Base-by-base conservation (phyloP, 257 asterid species). In the Avicennia marina region DNA sequence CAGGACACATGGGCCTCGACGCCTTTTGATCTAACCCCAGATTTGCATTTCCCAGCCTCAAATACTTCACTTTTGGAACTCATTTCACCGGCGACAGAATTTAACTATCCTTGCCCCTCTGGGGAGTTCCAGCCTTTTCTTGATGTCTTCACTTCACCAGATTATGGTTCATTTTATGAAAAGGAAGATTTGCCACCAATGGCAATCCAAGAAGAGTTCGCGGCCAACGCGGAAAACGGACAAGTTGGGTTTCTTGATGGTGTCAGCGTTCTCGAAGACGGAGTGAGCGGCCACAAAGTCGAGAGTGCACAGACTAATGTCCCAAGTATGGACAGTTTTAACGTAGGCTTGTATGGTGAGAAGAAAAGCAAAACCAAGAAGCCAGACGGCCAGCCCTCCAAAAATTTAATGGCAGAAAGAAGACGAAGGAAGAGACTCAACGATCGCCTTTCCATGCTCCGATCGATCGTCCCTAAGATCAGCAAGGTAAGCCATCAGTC, bases 351-450 rank as follows among this genome's bases (percentile, higher is more conserved):
- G 31, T 60, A 19, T 41, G 59, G 54, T 40, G 81, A 73, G 13
- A 68, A 56, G 44, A 82, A 63, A 74, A 72, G 69, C 65, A 75
- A 75, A 52, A 55, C 46, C n/a, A 79, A 74, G 75, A 83, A 81
- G 47, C 51, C 65, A 6, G 74, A 71, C 20, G 87, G 89, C 5
- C 94, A 81, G 60, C 93, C 95, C 6, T 90, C 98, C 2, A 90
- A 90, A 72, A 90, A 90, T 71, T 65, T 90, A 10, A 90, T 90
- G 98, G 96, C 98, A 11, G 98, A 90, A 59, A 71, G 98, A 51
- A 67, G 96, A 57, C 72, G 96, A 29, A 69, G 96, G 69, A 87
- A 87, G 62, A 71, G 98, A 27, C 79, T 90, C 1, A 90, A 90
- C 40, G 96, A 90, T 40, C 84, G 98, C 54, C 96, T 90, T 24